These are phyloP conservation scores for Phoma sp. DNA, from an alignment of 2,329 filamentous ascomycete genomes.

Conservation along the genomic window DNA sequence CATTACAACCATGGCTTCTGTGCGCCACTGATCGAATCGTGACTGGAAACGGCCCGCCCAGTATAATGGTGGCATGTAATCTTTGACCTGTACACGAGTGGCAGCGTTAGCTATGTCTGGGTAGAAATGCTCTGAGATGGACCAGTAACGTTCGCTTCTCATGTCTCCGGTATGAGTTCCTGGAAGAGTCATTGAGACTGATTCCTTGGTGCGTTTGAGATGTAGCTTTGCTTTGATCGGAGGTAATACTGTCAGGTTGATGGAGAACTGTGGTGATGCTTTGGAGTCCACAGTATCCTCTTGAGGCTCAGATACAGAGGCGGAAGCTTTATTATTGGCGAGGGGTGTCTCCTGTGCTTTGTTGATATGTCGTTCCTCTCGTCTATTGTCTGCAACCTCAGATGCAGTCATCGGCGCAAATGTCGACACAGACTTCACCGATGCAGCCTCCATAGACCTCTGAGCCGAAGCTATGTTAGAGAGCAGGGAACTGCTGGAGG, in stretches of 20 bases:
- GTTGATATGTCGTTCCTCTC: not conserved
- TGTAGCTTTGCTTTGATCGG: not conserved
- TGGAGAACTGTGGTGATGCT: not conserved
- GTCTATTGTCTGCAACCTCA: not conserved
- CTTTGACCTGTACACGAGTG: constrained; percentile 35
- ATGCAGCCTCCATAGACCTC: not conserved
- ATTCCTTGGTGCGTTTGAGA: not conserved
- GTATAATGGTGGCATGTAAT: constrained; percentile 44
- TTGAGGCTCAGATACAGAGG: not conserved
- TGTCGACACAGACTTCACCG: not conserved
- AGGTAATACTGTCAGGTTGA: not conserved
- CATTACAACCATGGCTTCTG: constrained; percentile 36
- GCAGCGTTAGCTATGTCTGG: constrained; percentile 30
- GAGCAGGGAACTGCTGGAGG: not conserved
- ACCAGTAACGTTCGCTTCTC: constrained; percentile 13
- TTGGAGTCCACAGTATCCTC: not conserved
- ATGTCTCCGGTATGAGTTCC: not conserved
- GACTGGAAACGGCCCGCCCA: constrained; percentile 48
- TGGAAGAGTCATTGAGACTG: not conserved
- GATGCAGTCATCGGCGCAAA: not conserved
- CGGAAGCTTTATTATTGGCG: not conserved
- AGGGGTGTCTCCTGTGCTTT: not conserved
- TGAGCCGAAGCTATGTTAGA: constrained; percentile 4
- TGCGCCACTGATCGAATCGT: constrained; percentile 45
- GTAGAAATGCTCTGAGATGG: constrained; percentile 7